Base-by-base conservation (phyloP, 257 asterid species). In the Eucommia ulmoides region DNA sequence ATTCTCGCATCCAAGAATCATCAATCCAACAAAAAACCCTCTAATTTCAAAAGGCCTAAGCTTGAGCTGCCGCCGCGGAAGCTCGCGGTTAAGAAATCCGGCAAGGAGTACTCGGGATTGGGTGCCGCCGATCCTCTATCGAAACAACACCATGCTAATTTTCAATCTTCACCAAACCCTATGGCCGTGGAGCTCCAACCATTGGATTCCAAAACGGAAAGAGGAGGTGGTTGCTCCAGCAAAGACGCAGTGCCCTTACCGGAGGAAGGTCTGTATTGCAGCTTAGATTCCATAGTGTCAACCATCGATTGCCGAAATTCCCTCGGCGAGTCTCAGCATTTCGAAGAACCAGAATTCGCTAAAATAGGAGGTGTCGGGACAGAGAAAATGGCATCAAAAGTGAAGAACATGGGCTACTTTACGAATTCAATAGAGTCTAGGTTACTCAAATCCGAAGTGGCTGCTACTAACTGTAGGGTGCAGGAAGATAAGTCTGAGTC, bases 221-320 rank as follows among this genome's bases (percentile, higher is more conserved):
- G 0, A 15, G 45, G 6, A 19, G n/a, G 45, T 15, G 12, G n/a
- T 38, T 38, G 7, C 17, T 7, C 3, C 45, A 38, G 38, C 38
- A 29, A 29, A 12, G 38, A 5, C 12, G 38, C 38, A 12, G 12
- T 12, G 38, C 12, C 38, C 38, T 29, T 29, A 5, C 38, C 12
- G 12, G 38, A 5, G 38, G 15, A 38, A 5, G 1, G 45, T 38
- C 45, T 10, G 48, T 67, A 60, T 26, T 47, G 63, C 50, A 85
- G 93, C 33, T 62, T 79, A 73, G 87, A 79, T 53, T 72, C 73
- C 20, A 72, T 78, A 33, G 79, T 74, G 41, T 79, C 85, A 17
- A 66, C 79, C 26, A 44, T 81, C 47, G 88, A 73, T 49, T 45
- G 53, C 48, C n/a, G 6, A 3, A 3, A 42, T n/a, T 16, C 10